Base-by-base conservation (phyloP, 139 green algal genomes). In the Coelastrella sp. region DNA sequence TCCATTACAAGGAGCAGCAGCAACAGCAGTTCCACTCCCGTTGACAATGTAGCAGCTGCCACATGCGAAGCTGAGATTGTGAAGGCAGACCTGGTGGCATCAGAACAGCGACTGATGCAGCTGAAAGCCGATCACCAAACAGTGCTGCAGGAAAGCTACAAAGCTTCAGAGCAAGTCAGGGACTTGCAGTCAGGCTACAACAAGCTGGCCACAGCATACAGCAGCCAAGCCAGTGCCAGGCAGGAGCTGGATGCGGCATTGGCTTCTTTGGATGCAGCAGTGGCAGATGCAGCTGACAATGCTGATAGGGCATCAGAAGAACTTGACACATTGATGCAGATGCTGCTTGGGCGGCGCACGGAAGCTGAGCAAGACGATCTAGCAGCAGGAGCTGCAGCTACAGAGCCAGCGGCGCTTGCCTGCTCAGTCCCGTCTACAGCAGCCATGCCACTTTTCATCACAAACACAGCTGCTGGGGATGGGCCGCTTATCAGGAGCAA, bases 251-350 rank as follows among this genome's bases (percentile, higher is more conserved):
- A 86, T 63, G 73, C 8, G 35, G 87, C 73, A n/a, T n/a, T 90
- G 60, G 76, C 76, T 6, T 70, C 76, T 6, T 63, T 90, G 61
- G 59, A 76, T 79, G 76, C 25, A 25, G 63, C 76, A 12, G 35
- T 84, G 27, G 61, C 73, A 58, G 87, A 75, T 12, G 87, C 80
- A 22, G 61, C 75, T 25, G 60, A 85, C 8, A 72, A 79, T 35
- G 76, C 76, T 25, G 87, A 85, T 25, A 90, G 78, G 63, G 76
- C 75, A 7, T 70, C 60, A 70, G 87, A 85, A 61, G 87, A 90
- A 61, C 35, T 90, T 25, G 58, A 76, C 8, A 49, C 25, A 4
- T 25, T 89, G 72, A 82, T 82, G 14, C 56, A 63, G 25, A 6
- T 82, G 9, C 10, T 89, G 56, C 6, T 49, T 12, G 73, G 58